phyloP scores from a whole-genome alignment of 2,329 filamentous ascomycete genomes.

The Fusarium sacchari region DNA sequence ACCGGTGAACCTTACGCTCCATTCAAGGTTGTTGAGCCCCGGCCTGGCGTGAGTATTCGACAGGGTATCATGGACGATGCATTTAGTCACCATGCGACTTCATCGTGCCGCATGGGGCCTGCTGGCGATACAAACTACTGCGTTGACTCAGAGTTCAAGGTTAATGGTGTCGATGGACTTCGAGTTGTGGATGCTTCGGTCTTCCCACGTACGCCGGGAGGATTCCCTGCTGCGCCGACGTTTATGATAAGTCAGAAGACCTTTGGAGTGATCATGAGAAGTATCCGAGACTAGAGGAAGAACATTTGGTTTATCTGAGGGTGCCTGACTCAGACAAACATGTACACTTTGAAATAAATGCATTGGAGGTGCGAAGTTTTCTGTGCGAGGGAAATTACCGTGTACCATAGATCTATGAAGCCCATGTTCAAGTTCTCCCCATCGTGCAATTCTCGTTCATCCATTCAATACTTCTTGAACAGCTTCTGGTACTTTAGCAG shows the following conservation, averaged over 20 bases:
- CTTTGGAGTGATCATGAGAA: background rate
- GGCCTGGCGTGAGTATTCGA: conserved; percentile 57
- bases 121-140: conserved; percentile 63
- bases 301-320: rapidly evolving
- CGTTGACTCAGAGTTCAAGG: conserved; percentile 64
- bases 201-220: conserved; percentile 53
- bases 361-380: rapidly evolving
- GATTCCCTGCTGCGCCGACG: conserved; percentile 26
- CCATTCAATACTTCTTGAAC: conserved; percentile 32
- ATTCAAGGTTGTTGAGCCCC: conserved; percentile 29
- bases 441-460: rapidly evolving
- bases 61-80: conserved; percentile 60
- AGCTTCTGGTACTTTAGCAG: conserved; percentile 36
- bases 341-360: rapidly evolving
- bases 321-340: rapidly evolving
- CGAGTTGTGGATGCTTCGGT: conserved; percentile 69
- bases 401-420: background rate
- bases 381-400: no score
- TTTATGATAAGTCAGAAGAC: conserved; percentile 33
- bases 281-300: rapidly evolving
- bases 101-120: conserved; percentile 64
- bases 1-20: conserved; percentile 40
- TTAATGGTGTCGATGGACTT: conserved; percentile 62
- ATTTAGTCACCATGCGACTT: conserved; percentile 68
- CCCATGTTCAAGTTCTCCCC: rapidly evolving